Evolutionary conservation across 2,329 filamentous ascomycete genomes (phyloP).

Genomic region (Beauveria rudraprayagi): DNA sequence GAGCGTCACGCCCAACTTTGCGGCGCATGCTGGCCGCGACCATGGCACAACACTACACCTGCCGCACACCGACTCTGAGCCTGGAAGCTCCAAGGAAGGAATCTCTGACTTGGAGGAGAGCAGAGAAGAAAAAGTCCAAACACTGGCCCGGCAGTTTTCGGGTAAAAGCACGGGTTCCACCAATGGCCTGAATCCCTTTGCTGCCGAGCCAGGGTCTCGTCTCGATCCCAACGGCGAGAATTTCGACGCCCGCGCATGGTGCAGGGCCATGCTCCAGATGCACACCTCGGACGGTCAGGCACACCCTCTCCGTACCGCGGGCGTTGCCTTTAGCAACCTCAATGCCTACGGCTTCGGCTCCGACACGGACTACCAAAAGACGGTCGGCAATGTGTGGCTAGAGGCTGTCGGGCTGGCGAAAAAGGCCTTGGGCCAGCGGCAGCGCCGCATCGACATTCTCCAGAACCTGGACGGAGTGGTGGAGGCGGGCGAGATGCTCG

Average conservation of each 20-base stretch:
- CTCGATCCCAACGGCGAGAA: neutral
- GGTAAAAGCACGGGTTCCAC: no score
- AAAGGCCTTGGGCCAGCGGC: neutral
- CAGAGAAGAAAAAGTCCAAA: no score
- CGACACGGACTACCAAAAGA: slow-evolving; percentile 37
- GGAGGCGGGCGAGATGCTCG: slow-evolving; percentile 43
- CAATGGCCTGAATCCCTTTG: neutral
- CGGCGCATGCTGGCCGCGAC: no score
- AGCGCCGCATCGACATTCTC: neutral
- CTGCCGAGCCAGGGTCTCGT: neutral
- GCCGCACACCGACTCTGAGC: no score
- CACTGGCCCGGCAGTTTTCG: no score
- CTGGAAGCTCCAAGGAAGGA: no score
- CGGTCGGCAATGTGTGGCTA: slow-evolving; percentile 24
- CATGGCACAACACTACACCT: no score
- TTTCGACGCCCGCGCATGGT: neutral
- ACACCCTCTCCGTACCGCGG: slow-evolving; percentile 9
- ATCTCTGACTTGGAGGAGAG: no score
- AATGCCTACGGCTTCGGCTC: slow-evolving; percentile 39
- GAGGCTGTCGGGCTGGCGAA: slow-evolving; percentile 20
- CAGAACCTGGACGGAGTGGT: no score
- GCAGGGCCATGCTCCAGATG: neutral
- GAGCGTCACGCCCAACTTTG: no score
- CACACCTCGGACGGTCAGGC: slow-evolving; percentile 13
- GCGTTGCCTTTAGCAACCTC: slow-evolving; percentile 33